Evolutionary conservation across 2,329 filamentous ascomycete species (phyloP), one percentile per base, ranked within the genome.

Genomic region (Hortaea werneckii): DNA sequence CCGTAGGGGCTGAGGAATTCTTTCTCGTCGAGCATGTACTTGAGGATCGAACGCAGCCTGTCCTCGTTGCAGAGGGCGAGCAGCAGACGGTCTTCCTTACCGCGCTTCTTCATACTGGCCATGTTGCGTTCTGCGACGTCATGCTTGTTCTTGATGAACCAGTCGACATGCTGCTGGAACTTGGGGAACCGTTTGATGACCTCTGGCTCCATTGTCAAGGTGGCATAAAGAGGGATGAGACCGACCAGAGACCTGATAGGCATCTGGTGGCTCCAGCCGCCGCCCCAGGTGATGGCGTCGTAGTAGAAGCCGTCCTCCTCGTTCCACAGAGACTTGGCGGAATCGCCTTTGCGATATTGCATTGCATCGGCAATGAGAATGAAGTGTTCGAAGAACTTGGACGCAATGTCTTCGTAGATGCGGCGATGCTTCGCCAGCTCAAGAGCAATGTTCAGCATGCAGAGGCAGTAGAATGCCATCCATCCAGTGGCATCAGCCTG

Each of bases 301-400:
- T 96, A 96, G 75, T 96, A 96, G 74, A 96, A 96, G 46, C 87
- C 88, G 65, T 96, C 90, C 51, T 94, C 79, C 28, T 95, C 88
- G 60, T 95, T 96, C 90, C 90, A 96, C 6, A 96, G 71, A 30
- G 89, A 94, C 60, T 87, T 80, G 58, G 92, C 85, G 55, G 79
- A 62, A 71, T 82, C 70, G 68, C 82, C 67, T 66, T 75, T 57
- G 70, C 87, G 58, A 75, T 78, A 67, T 76, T 83, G 75, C 90
- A 96, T 95, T 47, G 90, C 92, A 69, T 96, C 92, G 61, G 87
- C 94, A 65, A 96, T 96, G 65, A 95, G 82, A 61, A 96, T 86
- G 68, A 96, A 96, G 62, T 96, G 92, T 70, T 96, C 92, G 59
- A 96, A 96, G 73, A 96, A 96, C 68, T 96, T 96, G 42, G 88